Evolutionary conservation across 177 flowering plant species (phyloP).

Genomic region (Vitis hybrid): DNA sequence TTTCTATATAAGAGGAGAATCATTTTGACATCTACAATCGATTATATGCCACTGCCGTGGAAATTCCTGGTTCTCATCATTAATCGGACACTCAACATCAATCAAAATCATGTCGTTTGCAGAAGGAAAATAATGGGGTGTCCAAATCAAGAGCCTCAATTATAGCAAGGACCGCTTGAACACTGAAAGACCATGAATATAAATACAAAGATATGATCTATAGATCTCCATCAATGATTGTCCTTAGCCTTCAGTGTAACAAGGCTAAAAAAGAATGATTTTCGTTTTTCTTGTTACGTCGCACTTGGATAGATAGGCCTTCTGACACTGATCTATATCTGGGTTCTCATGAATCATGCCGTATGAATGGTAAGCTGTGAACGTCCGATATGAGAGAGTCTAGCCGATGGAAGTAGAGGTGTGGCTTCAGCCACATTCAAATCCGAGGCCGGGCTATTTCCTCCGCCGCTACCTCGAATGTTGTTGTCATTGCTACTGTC

Average conservation of each 20-base stretch:
- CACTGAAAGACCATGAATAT: too few species aligned
- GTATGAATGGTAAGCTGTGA: slow-evolving; percentile 47
- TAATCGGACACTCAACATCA: too few species aligned
- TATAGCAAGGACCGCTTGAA: too few species aligned
- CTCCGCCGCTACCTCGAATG: slow-evolving; percentile 33
- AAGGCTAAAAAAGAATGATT: slow-evolving; percentile 1
- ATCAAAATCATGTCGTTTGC: too few species aligned
- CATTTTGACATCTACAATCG: too few species aligned
- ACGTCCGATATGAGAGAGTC: slow-evolving; percentile 79
- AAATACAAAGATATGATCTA: too few species aligned
- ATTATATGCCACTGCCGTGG: too few species aligned
- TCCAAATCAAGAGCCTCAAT: too few species aligned
- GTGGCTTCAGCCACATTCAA: slow-evolving; percentile 67
- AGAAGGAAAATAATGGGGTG: too few species aligned
- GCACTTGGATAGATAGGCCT: neutral
- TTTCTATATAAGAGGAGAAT: too few species aligned
- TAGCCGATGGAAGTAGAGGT: slow-evolving; percentile 64
- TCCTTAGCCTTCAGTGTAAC: neutral
- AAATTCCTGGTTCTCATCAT: too few species aligned
- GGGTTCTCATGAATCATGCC: slow-evolving; percentile 19
- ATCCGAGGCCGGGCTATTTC: slow-evolving; percentile 34
- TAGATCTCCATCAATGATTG: neutral
- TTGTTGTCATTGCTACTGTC: slow-evolving; percentile 25
- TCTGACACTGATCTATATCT: neutral
- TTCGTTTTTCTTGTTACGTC: neutral